Conservation (phyloP, 179 eudicot species). For the Monotropa hypopitys region DNA sequence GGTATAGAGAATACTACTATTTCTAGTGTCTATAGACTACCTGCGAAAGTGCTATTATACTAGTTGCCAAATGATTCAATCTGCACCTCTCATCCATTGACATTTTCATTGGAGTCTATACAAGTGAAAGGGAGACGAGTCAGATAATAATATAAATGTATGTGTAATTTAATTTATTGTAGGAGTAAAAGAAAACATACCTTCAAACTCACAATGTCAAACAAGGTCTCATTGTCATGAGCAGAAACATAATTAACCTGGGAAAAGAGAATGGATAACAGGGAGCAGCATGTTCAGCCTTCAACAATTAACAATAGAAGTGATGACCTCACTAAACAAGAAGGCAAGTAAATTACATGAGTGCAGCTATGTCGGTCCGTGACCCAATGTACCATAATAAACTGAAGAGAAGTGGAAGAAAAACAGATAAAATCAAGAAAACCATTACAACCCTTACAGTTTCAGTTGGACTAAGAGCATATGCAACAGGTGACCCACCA, state of each 20-base stretch:
- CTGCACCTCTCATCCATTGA: slow-evolving; percentile 84
- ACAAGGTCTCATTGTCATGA: slow-evolving; percentile 94
- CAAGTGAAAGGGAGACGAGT: slow-evolving; percentile 11
- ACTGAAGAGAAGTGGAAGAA: background rate
- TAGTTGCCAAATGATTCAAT: slow-evolving; percentile 83
- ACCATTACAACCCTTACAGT: slow-evolving; percentile 40
- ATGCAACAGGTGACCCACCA: slow-evolving; percentile 69
- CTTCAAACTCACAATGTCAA: slow-evolving; percentile 86
- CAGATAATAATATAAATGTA: slow-evolving; percentile 3
- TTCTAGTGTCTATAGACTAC: slow-evolving; percentile 21
- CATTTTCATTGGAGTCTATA: slow-evolving; percentile 57
- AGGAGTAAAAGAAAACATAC: slow-evolving; percentile 23
- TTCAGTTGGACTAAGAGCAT: slow-evolving; percentile 71
- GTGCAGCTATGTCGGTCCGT: background rate
- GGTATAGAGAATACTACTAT: background rate
- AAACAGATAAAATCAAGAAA: background rate
- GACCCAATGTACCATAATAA: background rate
- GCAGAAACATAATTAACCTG: slow-evolving; percentile 95
- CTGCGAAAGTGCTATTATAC: slow-evolving; percentile 89
- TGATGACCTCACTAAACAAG: background rate
- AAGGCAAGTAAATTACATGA: background rate
- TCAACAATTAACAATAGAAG: background rate
- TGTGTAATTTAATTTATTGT: background rate
- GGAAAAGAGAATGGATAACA: slow-evolving; percentile 8
- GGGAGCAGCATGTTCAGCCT: background rate